Evolutionary conservation across 1,139 yeast species (phyloP).

Genomic region (Blastobotrys indianensis): DNA sequence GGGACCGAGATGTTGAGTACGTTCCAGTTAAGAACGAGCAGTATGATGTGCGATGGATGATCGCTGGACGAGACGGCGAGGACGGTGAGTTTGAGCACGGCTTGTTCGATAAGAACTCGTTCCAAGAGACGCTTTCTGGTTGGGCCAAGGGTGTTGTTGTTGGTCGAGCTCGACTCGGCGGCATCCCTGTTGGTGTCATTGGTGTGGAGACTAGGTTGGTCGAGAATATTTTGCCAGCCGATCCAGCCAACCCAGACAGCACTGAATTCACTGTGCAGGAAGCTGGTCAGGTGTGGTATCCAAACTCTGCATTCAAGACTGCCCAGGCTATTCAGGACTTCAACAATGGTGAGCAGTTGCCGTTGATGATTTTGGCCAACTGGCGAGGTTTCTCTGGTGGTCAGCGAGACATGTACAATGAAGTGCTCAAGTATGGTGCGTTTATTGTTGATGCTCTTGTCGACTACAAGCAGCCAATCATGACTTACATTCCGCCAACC

Average conservation of each 20-base stretch:
- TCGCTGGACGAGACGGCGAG: constrained; percentile 68
- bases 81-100: constrained; percentile 75
- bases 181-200: constrained; percentile 96
- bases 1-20: constrained; percentile 92
- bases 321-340: constrained; percentile 97
- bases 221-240: constrained; percentile 91
- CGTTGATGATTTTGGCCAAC: constrained; percentile 94
- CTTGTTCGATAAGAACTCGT: constrained; percentile 83
- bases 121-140: constrained; percentile 95
- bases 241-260: constrained; percentile 95
- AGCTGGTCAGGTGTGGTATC: constrained; percentile 99
- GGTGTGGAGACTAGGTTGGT: constrained; percentile 90
- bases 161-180: constrained; percentile 98
- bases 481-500: constrained; percentile 94
- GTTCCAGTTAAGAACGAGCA: constrained; percentile 66
- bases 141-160: constrained; percentile 99
- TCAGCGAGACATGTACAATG: constrained; percentile 98
- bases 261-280: constrained; percentile 84
- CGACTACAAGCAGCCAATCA: constrained; percentile 92
- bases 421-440: constrained; percentile 93
- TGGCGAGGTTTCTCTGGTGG: constrained; percentile 99
- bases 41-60: constrained; percentile 93
- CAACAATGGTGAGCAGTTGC: constrained; percentile 95
- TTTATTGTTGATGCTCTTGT: constrained; percentile 95
- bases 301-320: constrained; percentile 97